Conservation (phyloP, 306 rosid genomes). For the Malus fusca region DNA sequence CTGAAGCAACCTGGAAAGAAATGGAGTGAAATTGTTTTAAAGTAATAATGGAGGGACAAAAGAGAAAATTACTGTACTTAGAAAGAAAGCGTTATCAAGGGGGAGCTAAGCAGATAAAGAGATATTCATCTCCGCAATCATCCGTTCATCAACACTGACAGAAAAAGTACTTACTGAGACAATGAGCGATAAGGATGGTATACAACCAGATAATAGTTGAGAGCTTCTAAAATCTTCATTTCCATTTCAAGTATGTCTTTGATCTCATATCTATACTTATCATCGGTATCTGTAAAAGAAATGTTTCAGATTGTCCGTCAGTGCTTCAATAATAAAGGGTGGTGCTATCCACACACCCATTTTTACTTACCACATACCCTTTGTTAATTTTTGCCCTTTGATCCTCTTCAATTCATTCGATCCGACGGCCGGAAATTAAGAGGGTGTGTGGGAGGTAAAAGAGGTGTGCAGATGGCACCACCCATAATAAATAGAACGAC, state of each 20-base stretch:
- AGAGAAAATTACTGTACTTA: neutral
- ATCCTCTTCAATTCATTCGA: too few species aligned
- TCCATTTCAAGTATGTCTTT: conserved; percentile 98
- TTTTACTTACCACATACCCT: too few species aligned
- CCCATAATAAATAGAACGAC: conserved; percentile 1
- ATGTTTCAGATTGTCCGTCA: conserved; percentile 2
- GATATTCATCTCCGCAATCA: neutral
- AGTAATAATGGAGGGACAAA: neutral
- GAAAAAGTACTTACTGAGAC: conserved; percentile 56
- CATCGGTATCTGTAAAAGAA: conserved; percentile 61
- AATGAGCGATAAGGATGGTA: conserved; percentile 90
- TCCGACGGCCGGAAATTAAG: too few species aligned
- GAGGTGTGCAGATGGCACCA: too few species aligned
- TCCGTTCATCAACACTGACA: neutral
- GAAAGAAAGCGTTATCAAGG: neutral
- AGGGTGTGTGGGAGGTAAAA: too few species aligned
- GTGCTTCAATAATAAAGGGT: conserved; percentile 3
- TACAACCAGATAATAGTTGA: conserved; percentile 82
- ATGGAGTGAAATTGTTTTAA: neutral
- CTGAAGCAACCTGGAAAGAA: conserved; percentile 67
- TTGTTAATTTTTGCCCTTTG: too few species aligned
- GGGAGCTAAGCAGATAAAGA: neutral
- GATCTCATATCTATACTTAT: conserved; percentile 72
- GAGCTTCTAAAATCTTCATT: conserved; percentile 94
- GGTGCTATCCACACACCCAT: too few species aligned